Conservation (phyloP, 75 land plant species). For the Sequoiadendron giganteum region DNA sequence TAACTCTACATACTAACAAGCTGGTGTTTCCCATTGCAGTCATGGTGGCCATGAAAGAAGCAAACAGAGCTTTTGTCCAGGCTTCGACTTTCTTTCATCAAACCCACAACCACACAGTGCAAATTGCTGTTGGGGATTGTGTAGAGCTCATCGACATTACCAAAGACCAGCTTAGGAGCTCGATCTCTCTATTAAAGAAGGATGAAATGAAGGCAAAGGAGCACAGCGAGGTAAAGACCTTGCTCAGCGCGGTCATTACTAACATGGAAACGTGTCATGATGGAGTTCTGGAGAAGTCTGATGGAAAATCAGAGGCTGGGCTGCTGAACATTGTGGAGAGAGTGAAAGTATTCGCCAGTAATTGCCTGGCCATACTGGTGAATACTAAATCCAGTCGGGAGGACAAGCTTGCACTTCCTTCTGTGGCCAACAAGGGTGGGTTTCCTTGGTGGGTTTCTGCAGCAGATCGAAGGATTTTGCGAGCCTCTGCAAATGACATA, state of each 20-base stretch:
- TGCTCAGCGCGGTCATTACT: neutral
- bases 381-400: neutral
- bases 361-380: neutral
- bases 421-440: neutral
- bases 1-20: no score
- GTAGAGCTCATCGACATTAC: constrained; percentile 4
- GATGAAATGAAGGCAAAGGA: neutral
- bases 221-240: neutral
- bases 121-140: neutral
- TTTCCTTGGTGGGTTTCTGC: neutral
- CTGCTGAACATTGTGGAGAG: neutral
- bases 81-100: no score
- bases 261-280: no score
- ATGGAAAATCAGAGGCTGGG: neutral
- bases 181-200: neutral
- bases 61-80: no score
- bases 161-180: neutral
- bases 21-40: no score
- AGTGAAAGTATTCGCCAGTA: neutral
- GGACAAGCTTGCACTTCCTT: neutral
- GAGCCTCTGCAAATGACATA: neutral
- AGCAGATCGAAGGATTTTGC: neutral
- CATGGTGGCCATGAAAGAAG: neutral
- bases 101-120: no score
- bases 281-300: no score